Conservation (phyloP, 2,329 filamentous ascomycete genomes). For the Aureobasidium sp. region DNA sequence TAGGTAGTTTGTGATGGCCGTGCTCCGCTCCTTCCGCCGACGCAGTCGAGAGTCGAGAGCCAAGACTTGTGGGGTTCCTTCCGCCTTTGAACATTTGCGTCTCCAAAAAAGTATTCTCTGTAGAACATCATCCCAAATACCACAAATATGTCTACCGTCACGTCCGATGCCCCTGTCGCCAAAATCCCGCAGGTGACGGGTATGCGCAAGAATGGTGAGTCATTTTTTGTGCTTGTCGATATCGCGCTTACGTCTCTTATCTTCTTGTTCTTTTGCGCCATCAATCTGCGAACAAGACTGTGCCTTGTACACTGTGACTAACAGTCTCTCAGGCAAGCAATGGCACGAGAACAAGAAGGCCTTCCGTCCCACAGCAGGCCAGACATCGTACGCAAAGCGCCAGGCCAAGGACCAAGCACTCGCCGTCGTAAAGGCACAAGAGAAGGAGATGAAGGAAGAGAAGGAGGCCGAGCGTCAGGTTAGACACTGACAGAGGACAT, state of each 20-base stretch:
- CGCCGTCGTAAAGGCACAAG: constrained; percentile 77
- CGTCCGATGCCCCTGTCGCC: constrained; percentile 31
- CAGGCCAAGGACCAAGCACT: constrained; percentile 60
- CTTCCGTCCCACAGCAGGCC: constrained; percentile 72
- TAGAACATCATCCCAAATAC: not conserved
- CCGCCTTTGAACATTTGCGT: not conserved
- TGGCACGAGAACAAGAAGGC: constrained; percentile 80
- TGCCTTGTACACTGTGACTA: not conserved
- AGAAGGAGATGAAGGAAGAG: constrained; percentile 93
- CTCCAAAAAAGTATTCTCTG: constrained; percentile 1
- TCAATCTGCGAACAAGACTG: not conserved
- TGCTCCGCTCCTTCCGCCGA: not conserved
- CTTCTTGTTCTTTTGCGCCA: not conserved
- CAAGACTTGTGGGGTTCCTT: not conserved
- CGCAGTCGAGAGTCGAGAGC: not conserved
- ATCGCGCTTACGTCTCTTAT: not conserved
- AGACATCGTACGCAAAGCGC: constrained; percentile 72
- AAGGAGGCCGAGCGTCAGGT: constrained; percentile 86
- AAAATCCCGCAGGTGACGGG: constrained; percentile 34
- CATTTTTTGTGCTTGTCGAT: not conserved
- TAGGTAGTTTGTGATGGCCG: not conserved
- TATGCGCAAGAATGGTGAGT: constrained; percentile 75
- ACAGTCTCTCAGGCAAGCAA: constrained; percentile 66
- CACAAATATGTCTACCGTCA: constrained; percentile 38
- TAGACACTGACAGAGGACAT: constrained; percentile 22